These are phyloP conservation scores for cucumber (Cucumis sativus) DNA, from an alignment of 306 rosid species.

Conservation along the genomic window Cucumber_9930_V3 NC_026657.2:27022001-27022500, in stretches of 20 bases:
- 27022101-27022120: not conserved
- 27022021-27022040: not conserved
- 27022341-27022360: not conserved
- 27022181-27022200: no score
- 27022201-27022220: no score
- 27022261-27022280: no score
- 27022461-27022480: conserved; percentile 84
- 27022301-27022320: not conserved
- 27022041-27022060: not conserved
- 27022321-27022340: not conserved
- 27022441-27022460: conserved; percentile 11
- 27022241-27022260: no score
- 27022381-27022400: not conserved
- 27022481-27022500: conserved; percentile 85
- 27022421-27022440: not conserved
- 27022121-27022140: no score
- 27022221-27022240: no score
- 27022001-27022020: no score
- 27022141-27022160: no score
- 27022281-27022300: not conserved
- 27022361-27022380: not conserved
- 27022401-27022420: not conserved
- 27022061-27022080: not conserved
- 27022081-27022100: not conserved
- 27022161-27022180: no score